These are phyloP conservation scores for Dendryphion nanum DNA, from an alignment of 2,329 filamentous ascomycete genomes.

Conservation along the genomic window DNA sequence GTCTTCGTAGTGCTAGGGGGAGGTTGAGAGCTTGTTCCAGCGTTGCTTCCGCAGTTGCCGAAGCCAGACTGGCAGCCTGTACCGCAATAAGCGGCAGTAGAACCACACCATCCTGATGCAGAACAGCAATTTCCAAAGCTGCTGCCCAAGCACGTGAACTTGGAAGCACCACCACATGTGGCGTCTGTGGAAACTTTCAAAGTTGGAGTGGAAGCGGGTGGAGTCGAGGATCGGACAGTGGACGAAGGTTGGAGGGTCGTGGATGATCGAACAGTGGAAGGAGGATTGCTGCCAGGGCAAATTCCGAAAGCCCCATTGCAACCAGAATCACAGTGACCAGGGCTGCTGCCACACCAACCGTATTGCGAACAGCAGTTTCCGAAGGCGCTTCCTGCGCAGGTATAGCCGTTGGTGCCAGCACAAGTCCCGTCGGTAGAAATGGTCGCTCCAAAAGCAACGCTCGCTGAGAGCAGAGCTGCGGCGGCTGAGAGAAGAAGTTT, in stretches of 20 bases:
- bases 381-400: slow-evolving; percentile 1
- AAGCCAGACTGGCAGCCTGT: neutral
- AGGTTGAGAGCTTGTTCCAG: neutral
- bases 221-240: too few species aligned
- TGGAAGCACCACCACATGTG: neutral
- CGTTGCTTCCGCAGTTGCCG: neutral
- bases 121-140: neutral
- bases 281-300: slow-evolving; percentile 6
- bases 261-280: too few species aligned
- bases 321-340: slow-evolving; percentile 11
- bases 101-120: neutral
- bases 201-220: too few species aligned
- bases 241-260: too few species aligned
- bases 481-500: neutral
- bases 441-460: neutral
- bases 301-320: slow-evolving; percentile 19
- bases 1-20: neutral
- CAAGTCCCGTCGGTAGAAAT: slow-evolving; percentile 8
- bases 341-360: slow-evolving; percentile 7
- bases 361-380: neutral
- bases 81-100: neutral
- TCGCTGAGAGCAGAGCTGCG: neutral
- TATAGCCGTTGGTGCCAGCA: slow-evolving; percentile 3
- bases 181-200: neutral
- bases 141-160: neutral